A percentile compares a stretch with the other conserved stretches of the same genome.
phyloP scores from a whole-genome alignment of 2,329 filamentous ascomycete species.

The Chalara sp. region DNA sequence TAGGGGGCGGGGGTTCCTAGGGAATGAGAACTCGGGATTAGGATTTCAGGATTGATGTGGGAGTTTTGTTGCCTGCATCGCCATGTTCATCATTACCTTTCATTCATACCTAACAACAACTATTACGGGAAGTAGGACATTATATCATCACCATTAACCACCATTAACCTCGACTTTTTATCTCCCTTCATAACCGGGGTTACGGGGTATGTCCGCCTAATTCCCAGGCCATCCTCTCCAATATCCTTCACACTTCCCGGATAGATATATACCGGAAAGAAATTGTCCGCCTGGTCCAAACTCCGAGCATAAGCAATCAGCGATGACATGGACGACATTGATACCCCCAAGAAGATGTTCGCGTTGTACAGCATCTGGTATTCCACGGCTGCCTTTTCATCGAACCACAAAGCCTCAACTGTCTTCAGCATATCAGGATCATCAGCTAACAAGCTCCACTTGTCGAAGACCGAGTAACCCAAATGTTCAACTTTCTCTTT shows the following conservation, averaged over 20 bases:
- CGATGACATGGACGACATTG: conserved; percentile 17
- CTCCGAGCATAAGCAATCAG: conserved; percentile 16
- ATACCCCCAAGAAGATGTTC: conserved; percentile 13
- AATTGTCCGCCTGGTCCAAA: conserved; percentile 10
- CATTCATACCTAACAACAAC: background rate
- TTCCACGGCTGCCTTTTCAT: conserved; percentile 16
- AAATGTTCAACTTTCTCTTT: conserved; percentile 8
- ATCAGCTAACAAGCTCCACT: conserved; percentile 9
- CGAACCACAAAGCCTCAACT: conserved; percentile 13
- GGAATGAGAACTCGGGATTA: no score
- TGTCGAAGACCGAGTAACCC: conserved; percentile 15
- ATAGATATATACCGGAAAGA: conserved; percentile 13
- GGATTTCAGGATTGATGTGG: no score
- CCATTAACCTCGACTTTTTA: conserved; percentile 15
- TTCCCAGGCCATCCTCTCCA: background rate
- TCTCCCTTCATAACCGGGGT: conserved; percentile 13
- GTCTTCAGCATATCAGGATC: conserved; percentile 4
- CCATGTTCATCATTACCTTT: no score
- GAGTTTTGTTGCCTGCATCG: no score
- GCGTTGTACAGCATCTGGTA: conserved; percentile 15
- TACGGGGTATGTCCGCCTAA: conserved; percentile 2
- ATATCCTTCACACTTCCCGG: conserved; percentile 10
- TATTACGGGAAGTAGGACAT: conserved; percentile 17
- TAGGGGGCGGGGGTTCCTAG: no score
- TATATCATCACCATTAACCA: conserved; percentile 16